These are phyloP conservation scores for Dichotomocladium elegans DNA, from an alignment of 371 early-diverging fungal species.

Conservation along the genomic window DNA sequence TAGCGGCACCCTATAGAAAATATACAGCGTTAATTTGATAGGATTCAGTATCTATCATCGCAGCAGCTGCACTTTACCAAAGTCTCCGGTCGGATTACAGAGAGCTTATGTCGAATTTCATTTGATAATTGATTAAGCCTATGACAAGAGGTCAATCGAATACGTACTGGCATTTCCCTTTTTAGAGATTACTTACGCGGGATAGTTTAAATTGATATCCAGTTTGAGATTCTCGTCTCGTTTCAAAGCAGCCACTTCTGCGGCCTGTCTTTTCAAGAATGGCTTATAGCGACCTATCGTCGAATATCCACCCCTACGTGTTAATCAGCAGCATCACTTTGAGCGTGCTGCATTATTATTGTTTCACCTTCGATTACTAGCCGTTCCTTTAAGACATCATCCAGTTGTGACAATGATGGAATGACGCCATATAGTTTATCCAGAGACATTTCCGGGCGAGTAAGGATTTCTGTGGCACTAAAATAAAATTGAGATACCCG, in stretches of 20 bases:
- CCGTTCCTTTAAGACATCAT: conserved; percentile 36
- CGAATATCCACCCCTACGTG: no score
- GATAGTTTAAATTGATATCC: conserved; percentile 66
- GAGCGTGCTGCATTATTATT: neutral
- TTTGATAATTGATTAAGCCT: conserved; percentile 66
- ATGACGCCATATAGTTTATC: conserved; percentile 40
- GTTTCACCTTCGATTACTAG: conserved; percentile 52
- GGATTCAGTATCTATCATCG: neutral
- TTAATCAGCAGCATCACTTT: neutral
- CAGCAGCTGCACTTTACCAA: conserved; percentile 35
- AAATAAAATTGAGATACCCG: neutral
- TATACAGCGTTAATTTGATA: neutral
- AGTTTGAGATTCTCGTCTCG: conserved; percentile 65
- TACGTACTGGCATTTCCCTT: neutral
- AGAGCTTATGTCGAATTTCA: conserved; percentile 69
- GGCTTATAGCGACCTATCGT: conserved; percentile 61
- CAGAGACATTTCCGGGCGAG: conserved; percentile 41
- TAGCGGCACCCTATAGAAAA: conserved; percentile 67
- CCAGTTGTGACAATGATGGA: conserved; percentile 45
- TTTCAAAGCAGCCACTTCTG: conserved; percentile 61
- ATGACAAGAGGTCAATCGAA: neutral
- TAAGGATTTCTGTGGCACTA: conserved; percentile 57
- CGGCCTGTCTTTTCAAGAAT: conserved; percentile 64
- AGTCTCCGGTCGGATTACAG: conserved; percentile 68
- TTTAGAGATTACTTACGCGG: conserved; percentile 27